Base-by-base conservation (phyloP, 768 basidiomycete genomes). In the Auricularia auricula-judae region DNA sequence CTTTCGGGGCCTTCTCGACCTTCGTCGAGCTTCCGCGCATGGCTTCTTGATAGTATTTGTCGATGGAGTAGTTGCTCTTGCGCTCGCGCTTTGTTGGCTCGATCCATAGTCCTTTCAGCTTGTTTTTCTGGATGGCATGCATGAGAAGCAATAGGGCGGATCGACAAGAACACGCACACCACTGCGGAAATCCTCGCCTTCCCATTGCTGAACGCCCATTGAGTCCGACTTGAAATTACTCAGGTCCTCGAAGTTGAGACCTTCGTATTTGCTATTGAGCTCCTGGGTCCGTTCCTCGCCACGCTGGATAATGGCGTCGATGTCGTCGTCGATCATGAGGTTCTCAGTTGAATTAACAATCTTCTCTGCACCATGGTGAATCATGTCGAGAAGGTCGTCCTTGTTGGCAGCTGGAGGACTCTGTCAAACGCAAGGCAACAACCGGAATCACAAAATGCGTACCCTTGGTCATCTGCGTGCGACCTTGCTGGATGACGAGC, bases 371-470 rank as follows among this genome's bases (percentile, higher is more conserved):
- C 97, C 96, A 70, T 96, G 93, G 4, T 94, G 88, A 65, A 99
- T 98, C 93, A 98, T 99, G 72, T 98, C 95, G 42, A 98, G 77
- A 14, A 99, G 80, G 65, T 98, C 97, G 60, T 98, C 97, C 78
- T 98, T 98, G 74, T 86, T 91, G 16, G 91, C 88, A 63, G 91
- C 94, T 88, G 58, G 44, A 63, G 42, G 61, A 36, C 62, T 10
- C 4, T 29, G 54, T 51, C 11, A 61, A 29, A 21, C 21, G 44
- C 39, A 42, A 7, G 12, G 7, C 7, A 42, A 8, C 3, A 8
- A 42, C 39, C 8, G 12, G 39, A 14, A 8, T 8, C 54, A 61
- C 5, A 14, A 12, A 36, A n/a, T 36, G 71, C 81, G 66, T 70
- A 84, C 89, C 85, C 78, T 96, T 97, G 2, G 84, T 81, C 65